Percentiles rank a stretch among this genome's conserved stretches.
Evolutionary conservation across 2,329 filamentous ascomycete genomes (phyloP).

Genomic region (Gaeumannomyces sp.): DNA sequence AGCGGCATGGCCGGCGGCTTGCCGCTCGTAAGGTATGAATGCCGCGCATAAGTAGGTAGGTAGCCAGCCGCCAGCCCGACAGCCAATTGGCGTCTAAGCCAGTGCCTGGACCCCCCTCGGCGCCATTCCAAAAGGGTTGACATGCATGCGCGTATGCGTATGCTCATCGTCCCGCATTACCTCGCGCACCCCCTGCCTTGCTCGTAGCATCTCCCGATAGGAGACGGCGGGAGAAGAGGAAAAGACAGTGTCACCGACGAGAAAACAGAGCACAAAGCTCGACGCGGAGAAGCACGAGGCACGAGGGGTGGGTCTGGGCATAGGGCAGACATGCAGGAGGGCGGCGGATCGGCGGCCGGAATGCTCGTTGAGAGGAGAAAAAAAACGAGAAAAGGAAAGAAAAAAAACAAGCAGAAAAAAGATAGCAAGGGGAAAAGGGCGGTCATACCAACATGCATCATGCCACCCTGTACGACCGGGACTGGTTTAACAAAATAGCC

Average conservation of each 20-base stretch:
- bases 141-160: neutral
- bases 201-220: neutral
- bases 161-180: neutral
- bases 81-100: neutral
- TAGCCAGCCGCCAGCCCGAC: neutral
- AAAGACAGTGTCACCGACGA: neutral
- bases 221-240: neutral
- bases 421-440: conserved; percentile 3
- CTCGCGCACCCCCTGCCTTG: neutral
- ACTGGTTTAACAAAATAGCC: conserved; percentile 38
- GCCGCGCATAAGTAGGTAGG: neutral
- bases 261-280: neutral
- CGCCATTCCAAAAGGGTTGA: neutral
- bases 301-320: neutral
- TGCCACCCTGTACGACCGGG: conserved; percentile 78
- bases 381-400: neutral
- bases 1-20: neutral
- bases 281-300: neutral
- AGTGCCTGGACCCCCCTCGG: neutral
- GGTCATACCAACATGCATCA: conserved; percentile 38
- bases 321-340: too few species aligned
- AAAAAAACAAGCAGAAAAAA: too few species aligned
- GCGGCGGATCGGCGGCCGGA: too few species aligned
- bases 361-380: neutral
- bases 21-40: neutral